These are phyloP conservation scores for Oidiodendron maius DNA, from an alignment of 495 filamentous ascomycete species.

Conservation along the genomic window DNA sequence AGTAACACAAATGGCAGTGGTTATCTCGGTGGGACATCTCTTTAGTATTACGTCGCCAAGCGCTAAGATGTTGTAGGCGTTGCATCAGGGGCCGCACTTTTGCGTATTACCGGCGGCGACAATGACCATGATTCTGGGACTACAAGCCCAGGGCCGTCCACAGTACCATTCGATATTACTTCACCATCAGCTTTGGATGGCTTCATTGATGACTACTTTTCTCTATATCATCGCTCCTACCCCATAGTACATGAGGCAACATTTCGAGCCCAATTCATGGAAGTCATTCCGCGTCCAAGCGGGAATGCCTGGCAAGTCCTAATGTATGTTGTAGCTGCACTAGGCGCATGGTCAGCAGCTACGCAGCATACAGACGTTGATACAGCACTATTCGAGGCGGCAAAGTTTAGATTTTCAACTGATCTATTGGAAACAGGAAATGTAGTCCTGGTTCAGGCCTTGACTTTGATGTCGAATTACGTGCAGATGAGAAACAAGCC, in stretches of 20 bases:
- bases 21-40: conserved; percentile 31
- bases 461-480: conserved; percentile 47
- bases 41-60: conserved; percentile 8
- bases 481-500: conserved; percentile 50
- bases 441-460: conserved; percentile 42
- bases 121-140: background rate
- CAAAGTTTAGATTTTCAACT: conserved; percentile 34
- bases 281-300: conserved; percentile 42
- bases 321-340: conserved; percentile 41
- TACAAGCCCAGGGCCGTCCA: background rate
- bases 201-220: conserved; percentile 47
- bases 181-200: conserved; percentile 28
- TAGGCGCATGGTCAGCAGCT: conserved; percentile 45
- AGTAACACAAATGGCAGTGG: conserved; percentile 43
- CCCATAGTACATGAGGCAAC: conserved; percentile 50
- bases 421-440: conserved; percentile 48
- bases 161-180: conserved; percentile 33
- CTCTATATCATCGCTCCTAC: conserved; percentile 47
- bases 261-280: conserved; percentile 48
- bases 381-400: conserved; percentile 45
- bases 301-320: conserved; percentile 45
- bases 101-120: conserved; percentile 36
- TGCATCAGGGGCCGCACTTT: conserved; percentile 40
- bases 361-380: conserved; percentile 40
- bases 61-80: conserved; percentile 24